phyloP scores from a whole-genome alignment of 139 green algal genomes.

The Coelastrella sp. region DNA sequence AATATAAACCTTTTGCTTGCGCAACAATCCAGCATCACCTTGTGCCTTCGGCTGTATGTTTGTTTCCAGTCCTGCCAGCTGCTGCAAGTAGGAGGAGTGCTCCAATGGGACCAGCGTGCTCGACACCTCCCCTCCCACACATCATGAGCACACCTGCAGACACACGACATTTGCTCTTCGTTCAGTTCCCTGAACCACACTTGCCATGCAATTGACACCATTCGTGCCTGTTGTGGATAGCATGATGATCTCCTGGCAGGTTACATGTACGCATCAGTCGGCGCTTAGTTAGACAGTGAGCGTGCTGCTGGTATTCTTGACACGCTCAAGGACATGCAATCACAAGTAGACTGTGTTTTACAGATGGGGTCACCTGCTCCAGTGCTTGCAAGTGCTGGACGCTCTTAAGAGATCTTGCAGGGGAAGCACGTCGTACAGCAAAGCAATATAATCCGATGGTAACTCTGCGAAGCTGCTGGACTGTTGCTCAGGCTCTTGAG shows the following conservation, averaged over 20 bases:
- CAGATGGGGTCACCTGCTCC: not conserved
- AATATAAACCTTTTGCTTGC: not conserved
- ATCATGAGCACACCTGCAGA: not conserved
- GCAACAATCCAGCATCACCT: not conserved
- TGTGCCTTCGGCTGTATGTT: not conserved
- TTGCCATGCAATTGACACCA: no score
- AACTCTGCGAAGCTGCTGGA: not conserved
- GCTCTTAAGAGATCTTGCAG: conserved; percentile 1
- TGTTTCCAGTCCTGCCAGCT: conserved; percentile 1
- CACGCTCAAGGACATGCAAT: no score
- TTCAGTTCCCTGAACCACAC: no score
- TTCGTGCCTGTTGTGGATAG: no score
- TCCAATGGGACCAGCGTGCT: conserved; percentile 18
- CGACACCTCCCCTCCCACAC: conserved; percentile 1
- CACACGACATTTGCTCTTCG: not conserved
- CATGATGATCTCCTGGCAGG: no score
- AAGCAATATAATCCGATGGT: not conserved
- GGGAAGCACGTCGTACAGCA: not conserved
- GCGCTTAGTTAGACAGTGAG: no score
- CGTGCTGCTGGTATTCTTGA: no score
- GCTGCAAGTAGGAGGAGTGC: not conserved
- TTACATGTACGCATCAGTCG: no score
- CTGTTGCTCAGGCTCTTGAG: not conserved
- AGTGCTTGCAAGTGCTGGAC: conserved; percentile 11
- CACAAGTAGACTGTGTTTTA: no score